Percentiles rank a stretch among this genome's conserved stretches.
Evolutionary conservation across 2,329 filamentous ascomycete genomes (phyloP).

Genomic region (Fusarium paranaense): DNA sequence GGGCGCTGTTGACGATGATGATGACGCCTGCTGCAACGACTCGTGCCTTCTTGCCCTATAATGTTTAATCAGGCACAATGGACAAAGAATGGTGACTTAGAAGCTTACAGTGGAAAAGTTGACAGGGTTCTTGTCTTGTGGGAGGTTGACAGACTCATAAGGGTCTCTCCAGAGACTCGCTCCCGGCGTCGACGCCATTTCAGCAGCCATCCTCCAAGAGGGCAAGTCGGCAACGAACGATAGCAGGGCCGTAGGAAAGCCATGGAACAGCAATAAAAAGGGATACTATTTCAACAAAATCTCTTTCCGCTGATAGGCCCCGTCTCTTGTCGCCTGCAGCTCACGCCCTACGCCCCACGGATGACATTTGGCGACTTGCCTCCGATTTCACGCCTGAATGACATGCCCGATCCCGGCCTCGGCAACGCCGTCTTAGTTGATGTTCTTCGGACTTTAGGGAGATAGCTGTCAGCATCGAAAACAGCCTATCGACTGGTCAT

Average conservation of each 20-base stretch:
- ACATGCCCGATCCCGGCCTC: not conserved
- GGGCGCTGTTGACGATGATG: not conserved
- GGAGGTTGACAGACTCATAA: not conserved
- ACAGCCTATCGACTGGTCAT: accelerated
- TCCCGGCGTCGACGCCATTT: not conserved
- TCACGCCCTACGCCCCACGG: not conserved
- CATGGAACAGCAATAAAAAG: not conserved
- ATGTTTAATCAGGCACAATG: too few relatives aligned
- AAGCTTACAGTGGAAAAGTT: not conserved
- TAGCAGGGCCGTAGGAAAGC: too few relatives aligned
- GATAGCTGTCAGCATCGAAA: accelerated
- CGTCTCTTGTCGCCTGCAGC: not conserved
- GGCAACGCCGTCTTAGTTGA: not conserved
- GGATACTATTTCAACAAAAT: not conserved
- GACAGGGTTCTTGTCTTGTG: not conserved
- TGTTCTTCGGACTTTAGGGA: not conserved
- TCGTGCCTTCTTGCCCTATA: not conserved
- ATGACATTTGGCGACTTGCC: not conserved
- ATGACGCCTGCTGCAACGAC: not conserved
- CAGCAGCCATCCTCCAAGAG: not conserved
- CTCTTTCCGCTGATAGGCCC: not conserved
- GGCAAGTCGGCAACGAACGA: too few relatives aligned
- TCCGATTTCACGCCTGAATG: not conserved
- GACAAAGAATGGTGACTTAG: not conserved
- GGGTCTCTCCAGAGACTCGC: not conserved